Evolutionary conservation across 331 rosid genomes (phyloP).

Genomic region (Spiraea crenata): DNA sequence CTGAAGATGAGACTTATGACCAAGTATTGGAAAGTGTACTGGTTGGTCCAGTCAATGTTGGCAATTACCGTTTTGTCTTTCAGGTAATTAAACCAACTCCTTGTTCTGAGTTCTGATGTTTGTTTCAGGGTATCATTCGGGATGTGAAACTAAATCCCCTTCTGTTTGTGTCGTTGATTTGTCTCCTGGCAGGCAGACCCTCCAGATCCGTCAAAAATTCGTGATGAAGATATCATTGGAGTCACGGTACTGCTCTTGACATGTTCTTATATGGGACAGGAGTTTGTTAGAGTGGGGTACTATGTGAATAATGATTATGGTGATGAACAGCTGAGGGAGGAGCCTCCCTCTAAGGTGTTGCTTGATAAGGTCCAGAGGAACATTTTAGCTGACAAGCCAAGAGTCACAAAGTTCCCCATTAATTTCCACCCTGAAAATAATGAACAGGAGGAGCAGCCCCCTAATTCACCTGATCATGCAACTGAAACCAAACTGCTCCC

Average conservation of each 20-base stretch:
- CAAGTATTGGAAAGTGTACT: conserved; percentile 50
- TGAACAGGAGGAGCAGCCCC: conserved; percentile 26
- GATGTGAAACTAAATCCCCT: background rate
- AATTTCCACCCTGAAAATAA: conserved; percentile 83
- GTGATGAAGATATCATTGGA: conserved; percentile 90
- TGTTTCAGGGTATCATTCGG: background rate
- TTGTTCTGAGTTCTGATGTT: background rate
- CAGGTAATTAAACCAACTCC: conserved; percentile 44
- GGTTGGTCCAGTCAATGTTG: conserved; percentile 94
- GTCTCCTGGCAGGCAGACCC: conserved; percentile 68
- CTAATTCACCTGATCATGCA: conserved; percentile 19
- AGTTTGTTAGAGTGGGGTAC: conserved; percentile 85
- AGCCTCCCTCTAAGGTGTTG: conserved; percentile 77
- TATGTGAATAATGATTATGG: conserved; percentile 94
- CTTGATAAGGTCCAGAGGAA: conserved; percentile 81
- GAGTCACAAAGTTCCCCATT: conserved; percentile 91
- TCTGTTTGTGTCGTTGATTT: background rate
- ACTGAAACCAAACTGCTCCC: conserved; percentile 7
- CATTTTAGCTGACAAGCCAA: conserved; percentile 87
- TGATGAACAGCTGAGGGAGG: conserved; percentile 91
- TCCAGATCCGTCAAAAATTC: conserved; percentile 88
- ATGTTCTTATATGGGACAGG: conserved; percentile 89
- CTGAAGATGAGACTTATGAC: conserved; percentile 40
- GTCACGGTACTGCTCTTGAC: conserved; percentile 81
- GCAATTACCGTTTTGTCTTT: conserved; percentile 81